phyloP scores from a whole-genome alignment of 2,329 filamentous ascomycete genomes.

The Didymella exigua region DNA sequence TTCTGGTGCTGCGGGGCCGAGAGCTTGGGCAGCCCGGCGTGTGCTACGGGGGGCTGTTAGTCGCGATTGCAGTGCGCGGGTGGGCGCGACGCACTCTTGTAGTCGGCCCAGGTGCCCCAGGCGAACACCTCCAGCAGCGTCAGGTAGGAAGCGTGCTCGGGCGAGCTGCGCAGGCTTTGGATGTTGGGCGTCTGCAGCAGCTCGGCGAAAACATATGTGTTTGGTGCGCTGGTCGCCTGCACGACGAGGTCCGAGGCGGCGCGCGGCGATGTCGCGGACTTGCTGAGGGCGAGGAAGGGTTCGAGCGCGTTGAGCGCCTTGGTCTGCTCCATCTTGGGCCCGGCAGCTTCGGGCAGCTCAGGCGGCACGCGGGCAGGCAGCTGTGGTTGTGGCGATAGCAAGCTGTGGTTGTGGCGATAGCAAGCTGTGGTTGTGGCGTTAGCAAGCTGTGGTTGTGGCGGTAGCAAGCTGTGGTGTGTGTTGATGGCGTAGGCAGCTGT shows the following conservation, averaged over 20 bases:
- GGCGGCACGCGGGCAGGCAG: no score
- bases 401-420: no score
- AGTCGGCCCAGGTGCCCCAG: conserved; percentile 85
- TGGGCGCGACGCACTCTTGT: conserved; percentile 61
- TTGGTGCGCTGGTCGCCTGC: conserved; percentile 85
- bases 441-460: no score
- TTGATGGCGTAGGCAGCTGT: conserved; percentile 19
- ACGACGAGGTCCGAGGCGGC: conserved; percentile 84
- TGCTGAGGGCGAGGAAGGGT: conserved; percentile 89
- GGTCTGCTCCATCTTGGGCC: conserved; percentile 73
- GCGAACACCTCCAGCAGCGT: conserved; percentile 86
- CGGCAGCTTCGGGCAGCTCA: no score
- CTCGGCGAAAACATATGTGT: conserved; percentile 92
- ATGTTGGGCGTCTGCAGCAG: conserved; percentile 83
- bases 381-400: no score
- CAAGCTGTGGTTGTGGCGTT: no score
- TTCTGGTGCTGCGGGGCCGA: conserved; percentile 77
- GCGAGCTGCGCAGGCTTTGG: conserved; percentile 68
- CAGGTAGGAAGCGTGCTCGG: conserved; percentile 68
- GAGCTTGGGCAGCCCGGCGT: conserved; percentile 70
- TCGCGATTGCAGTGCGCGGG: no score
- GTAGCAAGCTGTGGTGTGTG: conserved; percentile 2
- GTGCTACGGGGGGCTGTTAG: conserved; percentile 19
- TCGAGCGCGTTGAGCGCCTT: conserved; percentile 66
- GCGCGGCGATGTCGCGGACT: conserved; percentile 80